Conservation (phyloP, 1,139 yeast species). For the Groenewaldozyma auringiensis region DNA sequence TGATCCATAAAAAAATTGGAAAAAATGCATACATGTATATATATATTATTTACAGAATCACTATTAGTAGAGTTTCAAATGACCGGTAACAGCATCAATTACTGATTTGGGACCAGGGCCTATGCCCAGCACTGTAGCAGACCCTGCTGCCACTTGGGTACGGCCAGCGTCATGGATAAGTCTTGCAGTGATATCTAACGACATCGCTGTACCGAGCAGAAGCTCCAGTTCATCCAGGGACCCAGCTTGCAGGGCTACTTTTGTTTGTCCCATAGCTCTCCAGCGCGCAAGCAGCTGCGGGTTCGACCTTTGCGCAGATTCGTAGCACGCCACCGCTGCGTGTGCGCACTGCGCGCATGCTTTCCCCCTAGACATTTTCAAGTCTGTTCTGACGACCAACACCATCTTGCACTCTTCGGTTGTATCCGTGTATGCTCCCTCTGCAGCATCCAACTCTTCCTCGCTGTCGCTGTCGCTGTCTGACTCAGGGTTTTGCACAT, state of each 20-base stretch:
- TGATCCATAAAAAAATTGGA: conserved; percentile 8
- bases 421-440: conserved; percentile 34
- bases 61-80: conserved; percentile 57
- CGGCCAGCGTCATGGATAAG: conserved; percentile 94
- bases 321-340: conserved; percentile 90
- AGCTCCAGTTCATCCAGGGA: conserved; percentile 69
- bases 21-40: background rate
- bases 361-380: conserved; percentile 91
- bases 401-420: conserved; percentile 81
- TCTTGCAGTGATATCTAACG: conserved; percentile 68
- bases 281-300: conserved; percentile 51
- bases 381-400: conserved; percentile 76
- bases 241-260: conserved; percentile 73
- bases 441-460: conserved; percentile 16
- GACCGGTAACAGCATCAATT: conserved; percentile 74
- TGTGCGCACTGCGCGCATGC: conserved; percentile 97
- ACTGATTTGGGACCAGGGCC: conserved; percentile 95
- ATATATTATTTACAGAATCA: background rate
- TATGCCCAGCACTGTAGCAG: conserved; percentile 87
- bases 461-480: conserved; percentile 12
- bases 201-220: conserved; percentile 72
- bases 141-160: conserved; percentile 91
- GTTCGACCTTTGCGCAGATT: conserved; percentile 46
- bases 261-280: conserved; percentile 89
- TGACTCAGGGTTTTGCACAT: too few relatives aligned